Evolutionary conservation across 441 rosid species (phyloP), one percentile per base, ranked within the genome.

Genomic region (Biscutella laevigata): DNA sequence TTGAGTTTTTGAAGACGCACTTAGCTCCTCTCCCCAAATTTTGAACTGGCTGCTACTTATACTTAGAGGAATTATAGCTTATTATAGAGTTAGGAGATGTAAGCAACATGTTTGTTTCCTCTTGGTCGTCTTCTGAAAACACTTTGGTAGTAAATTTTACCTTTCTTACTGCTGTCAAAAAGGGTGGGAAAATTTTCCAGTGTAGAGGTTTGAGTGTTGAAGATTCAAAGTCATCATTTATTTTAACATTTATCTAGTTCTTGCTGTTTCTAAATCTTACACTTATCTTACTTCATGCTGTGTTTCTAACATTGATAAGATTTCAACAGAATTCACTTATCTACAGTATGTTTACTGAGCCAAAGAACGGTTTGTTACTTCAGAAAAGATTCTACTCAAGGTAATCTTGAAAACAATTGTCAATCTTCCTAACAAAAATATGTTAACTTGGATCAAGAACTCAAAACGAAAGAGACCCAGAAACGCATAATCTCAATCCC

Each of bases 1-100:
- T 76, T 17, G 96, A 92, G 70, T 59, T 81, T 30, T 50, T 92
- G 63, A 86, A 78, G 69, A 75, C 28, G 40, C 78, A 79, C 62
- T 69, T 88, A 10, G 53, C 83, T 3, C 13, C 70, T 61, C 38
- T 11, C 40, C 28, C 17, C 17, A 19, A 48, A n/a, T n/a, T n/a
- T 48, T 48, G 12, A 48, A n/a, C n/a, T 39, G 32, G 1, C 46
- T 24, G 34, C 82, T 36, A 33, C 40, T 21, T 14, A 51, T 20
- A 53, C 54, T 28, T 52, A 25, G 30, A 15, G 1, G 12, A 40
- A 19, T 6, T n/a, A 42, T 50, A 64, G 38, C 32, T 27, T 9
- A 45, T 58, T 37, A 28, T 27, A 59, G 47, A 38, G 46, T 17
- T 64, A 56, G 69, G 13, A 39, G 26, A 64, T 25, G 57, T 41